Evolutionary conservation across 2,329 filamentous ascomycete species (phyloP), one percentile per base, ranked within the genome.

Genomic region (Calonectria ilicicola): DNA sequence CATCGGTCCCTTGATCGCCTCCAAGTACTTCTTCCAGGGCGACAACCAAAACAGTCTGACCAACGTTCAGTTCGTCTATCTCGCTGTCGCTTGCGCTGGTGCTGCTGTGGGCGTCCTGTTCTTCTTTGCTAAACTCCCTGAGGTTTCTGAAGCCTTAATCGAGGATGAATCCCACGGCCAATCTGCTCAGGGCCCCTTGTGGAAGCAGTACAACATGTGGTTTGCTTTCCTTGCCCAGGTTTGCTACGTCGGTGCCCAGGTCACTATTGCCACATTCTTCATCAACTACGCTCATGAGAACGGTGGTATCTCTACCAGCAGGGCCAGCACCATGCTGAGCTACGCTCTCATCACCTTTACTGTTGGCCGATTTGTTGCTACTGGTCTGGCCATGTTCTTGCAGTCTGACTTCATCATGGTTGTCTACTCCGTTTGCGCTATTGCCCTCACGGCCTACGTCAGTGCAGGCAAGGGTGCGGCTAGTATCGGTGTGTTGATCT

Each of bases 261-360:
- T 93, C 35, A 90, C 89, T 71, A 89, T 93, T 72, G 91, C 91
- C 4, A 84, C 83, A 32, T 94, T 93, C 82, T 94, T 94, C 83
- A 94, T 94, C 86, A 94, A 94, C 85, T 94, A 94, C 80, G 88
- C 89, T 7, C 88, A 86, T 27, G 90, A 93, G 75, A 92, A 91
- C 14, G 87, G 91, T 63, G 83, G 88, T 4, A 83, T 84, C 35
- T 90, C 89, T 0, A 78, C 80, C 65, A 86, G 86, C 65, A 79
- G 89, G 2, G 83, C 87, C 1, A 93, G 88, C 3, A 89, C 93
- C 14, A 91, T 94, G 78, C 90, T 95, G 23, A 93, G 93, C 42
- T 93, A 93, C 4, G 94, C 93, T 0, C 93, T 96, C 81, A 93
- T 91, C n/a, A 88, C 89, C 21, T 96, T 96, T 79, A 92, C 94